Evolutionary conservation across 2,329 filamentous ascomycete genomes (phyloP).

Genomic region (Fusarium devonianum): DNA sequence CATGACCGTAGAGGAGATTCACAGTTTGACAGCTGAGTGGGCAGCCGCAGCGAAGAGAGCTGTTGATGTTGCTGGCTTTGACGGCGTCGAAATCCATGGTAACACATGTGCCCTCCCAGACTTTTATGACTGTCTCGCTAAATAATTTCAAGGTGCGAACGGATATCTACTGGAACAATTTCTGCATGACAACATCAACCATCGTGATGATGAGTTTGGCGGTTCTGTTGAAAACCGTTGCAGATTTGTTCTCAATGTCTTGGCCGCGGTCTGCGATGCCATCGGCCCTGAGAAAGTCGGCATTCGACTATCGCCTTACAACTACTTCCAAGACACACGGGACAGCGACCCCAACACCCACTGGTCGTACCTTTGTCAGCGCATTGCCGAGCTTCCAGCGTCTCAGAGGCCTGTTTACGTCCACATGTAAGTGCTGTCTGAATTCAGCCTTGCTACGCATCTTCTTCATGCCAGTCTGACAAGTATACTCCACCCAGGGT

Average conservation of each 20-base stretch:
- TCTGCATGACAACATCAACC: slow-evolving; percentile 58
- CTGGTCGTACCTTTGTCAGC: slow-evolving; percentile 48
- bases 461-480: too few species aligned
- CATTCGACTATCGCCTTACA: slow-evolving; percentile 39
- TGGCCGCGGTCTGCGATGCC: slow-evolving; percentile 44
- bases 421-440: slow-evolving; percentile 55
- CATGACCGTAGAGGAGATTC: slow-evolving; percentile 71
- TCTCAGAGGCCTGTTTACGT: slow-evolving; percentile 51
- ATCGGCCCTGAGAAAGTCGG: slow-evolving; percentile 35
- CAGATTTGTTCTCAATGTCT: slow-evolving; percentile 59
- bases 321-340: slow-evolving; percentile 44
- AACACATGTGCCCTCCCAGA: too few species aligned
- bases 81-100: slow-evolving; percentile 70
- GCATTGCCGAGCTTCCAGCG: slow-evolving; percentile 45
- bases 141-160: slow-evolving; percentile 62
- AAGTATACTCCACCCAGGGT: too few species aligned
- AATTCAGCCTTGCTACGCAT: too few species aligned
- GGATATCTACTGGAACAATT: slow-evolving; percentile 71
- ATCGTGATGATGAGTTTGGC: slow-evolving; percentile 60
- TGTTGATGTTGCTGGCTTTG: slow-evolving; percentile 69
- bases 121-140: too few species aligned
- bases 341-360: slow-evolving; percentile 45
- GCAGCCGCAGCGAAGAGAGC: slow-evolving; percentile 65
- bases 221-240: slow-evolving; percentile 60
- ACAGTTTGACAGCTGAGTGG: slow-evolving; percentile 67